phyloP scores from a whole-genome alignment of 2,329 filamentous ascomycete genomes.

The Trichoderma sp. region DNA sequence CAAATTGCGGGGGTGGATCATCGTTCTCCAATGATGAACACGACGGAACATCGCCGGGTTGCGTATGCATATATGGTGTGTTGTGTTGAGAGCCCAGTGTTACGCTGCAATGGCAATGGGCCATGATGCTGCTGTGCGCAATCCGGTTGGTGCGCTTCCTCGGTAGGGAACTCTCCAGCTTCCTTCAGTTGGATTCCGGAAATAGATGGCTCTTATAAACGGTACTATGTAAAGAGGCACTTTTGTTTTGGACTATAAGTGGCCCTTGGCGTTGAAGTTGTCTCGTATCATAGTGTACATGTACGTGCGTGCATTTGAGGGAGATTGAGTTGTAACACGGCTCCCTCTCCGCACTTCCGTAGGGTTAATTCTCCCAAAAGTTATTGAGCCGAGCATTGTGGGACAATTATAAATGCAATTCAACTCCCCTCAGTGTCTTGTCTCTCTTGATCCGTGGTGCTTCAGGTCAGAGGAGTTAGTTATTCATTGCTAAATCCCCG shows the following conservation, averaged over 20 bases:
- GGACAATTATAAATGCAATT: not conserved
- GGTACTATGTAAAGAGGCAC: not conserved
- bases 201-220: not conserved
- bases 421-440: not conserved
- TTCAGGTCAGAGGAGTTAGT: not conserved
- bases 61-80: not conserved
- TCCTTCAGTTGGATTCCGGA: not conserved
- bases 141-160: constrained; percentile 12
- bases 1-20: constrained; percentile 6
- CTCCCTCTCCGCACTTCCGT: not conserved
- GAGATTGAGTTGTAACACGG: not conserved
- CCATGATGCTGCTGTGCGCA: not conserved
- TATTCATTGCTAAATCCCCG: not conserved
- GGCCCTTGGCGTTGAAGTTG: not conserved
- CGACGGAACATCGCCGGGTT: not conserved
- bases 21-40: not conserved
- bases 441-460: not conserved
- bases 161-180: not conserved
- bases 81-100: not conserved
- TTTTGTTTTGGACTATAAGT: not conserved
- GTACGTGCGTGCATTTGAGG: not conserved
- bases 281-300: not conserved
- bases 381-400: not conserved
- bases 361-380: not conserved
- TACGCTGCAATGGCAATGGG: not conserved